phyloP scores from a whole-genome alignment of 2,329 filamentous ascomycete genomes.

The Calonectria fujianensis region DNA sequence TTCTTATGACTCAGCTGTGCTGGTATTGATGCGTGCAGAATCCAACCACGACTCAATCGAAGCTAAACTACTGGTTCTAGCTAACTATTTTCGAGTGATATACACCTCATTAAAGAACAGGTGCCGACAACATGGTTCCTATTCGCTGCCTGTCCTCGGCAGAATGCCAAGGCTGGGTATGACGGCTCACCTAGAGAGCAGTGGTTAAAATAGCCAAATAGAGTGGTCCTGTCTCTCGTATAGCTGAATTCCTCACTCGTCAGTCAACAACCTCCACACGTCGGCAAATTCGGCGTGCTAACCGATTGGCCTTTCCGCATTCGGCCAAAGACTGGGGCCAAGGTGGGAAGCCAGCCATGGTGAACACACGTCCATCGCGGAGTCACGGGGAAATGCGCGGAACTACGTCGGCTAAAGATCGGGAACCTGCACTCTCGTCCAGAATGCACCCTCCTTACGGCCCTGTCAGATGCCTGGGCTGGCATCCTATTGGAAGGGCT shows the following conservation, averaged over 20 bases:
- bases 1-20: too few relatives aligned
- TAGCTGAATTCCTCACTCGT: background rate
- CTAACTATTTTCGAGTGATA: background rate
- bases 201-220: background rate
- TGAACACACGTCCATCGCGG: background rate
- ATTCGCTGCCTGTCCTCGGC: background rate
- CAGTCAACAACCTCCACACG: background rate
- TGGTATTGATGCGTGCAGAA: too few relatives aligned
- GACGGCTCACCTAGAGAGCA: background rate
- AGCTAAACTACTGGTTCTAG: too few relatives aligned
- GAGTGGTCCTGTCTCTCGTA: background rate
- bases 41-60: too few relatives aligned
- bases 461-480: background rate
- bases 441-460: background rate
- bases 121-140: background rate
- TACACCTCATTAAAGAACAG: too few relatives aligned
- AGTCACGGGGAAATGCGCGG: background rate
- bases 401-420: background rate
- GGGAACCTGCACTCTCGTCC: background rate
- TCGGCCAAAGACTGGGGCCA: background rate
- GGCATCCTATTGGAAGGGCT: slow-evolving; percentile 19
- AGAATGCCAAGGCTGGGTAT: background rate
- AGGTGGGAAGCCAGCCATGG: background rate
- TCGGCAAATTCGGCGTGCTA: slow-evolving; percentile 19
- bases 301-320: slow-evolving; percentile 16